Conservation (phyloP, 164 flowering plant genomes). For the Magnolia changhungtana region DNA sequence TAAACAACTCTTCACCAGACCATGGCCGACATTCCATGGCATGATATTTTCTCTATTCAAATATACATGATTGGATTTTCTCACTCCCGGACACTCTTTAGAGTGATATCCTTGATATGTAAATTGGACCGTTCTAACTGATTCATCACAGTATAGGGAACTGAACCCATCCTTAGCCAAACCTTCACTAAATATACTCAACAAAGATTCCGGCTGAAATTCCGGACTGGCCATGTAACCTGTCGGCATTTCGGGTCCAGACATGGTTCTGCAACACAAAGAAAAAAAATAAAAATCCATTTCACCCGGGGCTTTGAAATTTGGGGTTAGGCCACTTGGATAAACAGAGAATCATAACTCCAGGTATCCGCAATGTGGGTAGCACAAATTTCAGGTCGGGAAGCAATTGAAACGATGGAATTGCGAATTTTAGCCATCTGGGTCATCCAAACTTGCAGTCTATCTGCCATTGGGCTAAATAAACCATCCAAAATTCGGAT, state of each 20-base stretch:
- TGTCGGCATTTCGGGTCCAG: neutral
- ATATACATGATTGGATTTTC: constrained; percentile 1
- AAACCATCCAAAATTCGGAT: neutral
- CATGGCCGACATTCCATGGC: constrained; percentile 12
- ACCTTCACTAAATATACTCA: too few relatives aligned
- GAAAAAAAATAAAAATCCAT: neutral
- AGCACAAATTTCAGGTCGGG: neutral
- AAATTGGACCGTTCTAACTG: neutral
- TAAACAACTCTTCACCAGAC: neutral
- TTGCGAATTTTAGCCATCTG: neutral
- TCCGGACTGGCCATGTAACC: neutral
- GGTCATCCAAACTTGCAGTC: neutral
- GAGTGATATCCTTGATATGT: neutral
- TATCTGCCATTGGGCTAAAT: neutral
- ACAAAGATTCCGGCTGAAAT: neutral
- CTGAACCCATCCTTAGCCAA: too few relatives aligned
- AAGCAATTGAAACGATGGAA: neutral
- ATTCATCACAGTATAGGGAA: too few relatives aligned
- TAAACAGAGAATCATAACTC: neutral
- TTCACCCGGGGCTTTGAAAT: neutral
- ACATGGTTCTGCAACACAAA: neutral
- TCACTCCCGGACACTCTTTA: neutral
- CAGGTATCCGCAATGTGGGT: neutral
- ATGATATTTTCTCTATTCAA: constrained; percentile 20
- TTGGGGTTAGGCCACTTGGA: neutral